These are phyloP conservation scores for Linnemannia zychae DNA, from an alignment of 192 early-diverging fungal species.

Conservation along the genomic window DNA sequence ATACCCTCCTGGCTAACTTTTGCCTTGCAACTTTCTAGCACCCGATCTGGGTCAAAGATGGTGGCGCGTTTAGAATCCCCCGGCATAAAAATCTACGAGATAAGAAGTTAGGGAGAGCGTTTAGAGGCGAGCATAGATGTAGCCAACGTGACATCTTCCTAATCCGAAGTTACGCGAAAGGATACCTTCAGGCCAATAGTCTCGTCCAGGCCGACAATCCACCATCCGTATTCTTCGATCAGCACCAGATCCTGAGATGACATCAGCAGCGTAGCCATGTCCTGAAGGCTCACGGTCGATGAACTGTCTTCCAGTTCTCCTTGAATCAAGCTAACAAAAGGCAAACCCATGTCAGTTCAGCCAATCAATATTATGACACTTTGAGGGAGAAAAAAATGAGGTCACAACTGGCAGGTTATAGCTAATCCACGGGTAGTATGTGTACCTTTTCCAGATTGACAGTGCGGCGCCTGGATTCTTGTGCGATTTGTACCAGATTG, in stretches of 20 bases:
- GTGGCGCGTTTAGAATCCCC: constrained; percentile 36
- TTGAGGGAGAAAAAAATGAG: too few species aligned
- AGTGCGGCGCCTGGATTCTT: constrained; percentile 62
- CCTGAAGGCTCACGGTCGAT: constrained; percentile 57
- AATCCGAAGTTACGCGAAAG: neutral
- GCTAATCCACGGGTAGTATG: too few species aligned
- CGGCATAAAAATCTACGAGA: constrained; percentile 56
- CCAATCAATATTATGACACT: neutral
- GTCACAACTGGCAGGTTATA: too few species aligned
- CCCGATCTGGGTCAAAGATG: constrained; percentile 52
- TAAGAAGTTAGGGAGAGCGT: neutral
- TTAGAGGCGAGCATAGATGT: neutral
- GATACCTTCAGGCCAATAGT: constrained; percentile 61
- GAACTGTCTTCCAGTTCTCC: constrained; percentile 66
- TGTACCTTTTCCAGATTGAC: constrained; percentile 78
- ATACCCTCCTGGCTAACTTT: constrained; percentile 50
- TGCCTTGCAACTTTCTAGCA: constrained; percentile 43
- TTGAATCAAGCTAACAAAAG: constrained; percentile 58
- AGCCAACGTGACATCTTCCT: neutral
- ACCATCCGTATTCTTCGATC: constrained; percentile 65
- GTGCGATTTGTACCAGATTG: constrained; percentile 69
- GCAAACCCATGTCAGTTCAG: neutral
- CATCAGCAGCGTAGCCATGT: constrained; percentile 58
- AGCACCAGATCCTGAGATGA: constrained; percentile 44
- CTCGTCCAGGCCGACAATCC: constrained; percentile 63